Evolutionary conservation across 306 rosid genomes (phyloP).

Genomic region (Begonia fuchsioides): DNA sequence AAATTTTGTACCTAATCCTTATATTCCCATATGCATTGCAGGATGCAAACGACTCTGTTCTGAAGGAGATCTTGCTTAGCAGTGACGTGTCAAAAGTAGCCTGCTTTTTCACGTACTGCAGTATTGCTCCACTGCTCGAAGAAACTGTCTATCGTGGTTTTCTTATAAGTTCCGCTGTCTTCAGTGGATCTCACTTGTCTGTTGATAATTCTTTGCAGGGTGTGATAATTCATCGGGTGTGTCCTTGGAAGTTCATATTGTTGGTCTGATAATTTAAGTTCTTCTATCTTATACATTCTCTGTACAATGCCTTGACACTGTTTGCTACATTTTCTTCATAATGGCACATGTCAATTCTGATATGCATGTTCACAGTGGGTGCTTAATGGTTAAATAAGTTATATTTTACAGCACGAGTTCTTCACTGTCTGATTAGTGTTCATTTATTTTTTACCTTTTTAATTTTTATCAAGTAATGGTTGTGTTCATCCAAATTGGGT

Average conservation of each 20-base stretch:
- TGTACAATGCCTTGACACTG: conserved; percentile 62
- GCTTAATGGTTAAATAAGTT: no score
- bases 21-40: conserved; percentile 17
- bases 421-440: no score
- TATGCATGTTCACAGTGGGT: no score
- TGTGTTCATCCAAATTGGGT: no score
- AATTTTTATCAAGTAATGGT: no score
- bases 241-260: conserved; percentile 61
- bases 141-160: conserved; percentile 72
- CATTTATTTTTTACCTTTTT: no score
- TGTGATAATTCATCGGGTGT: conserved; percentile 60
- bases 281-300: conserved; percentile 54
- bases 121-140: conserved; percentile 57
- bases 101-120: conserved; percentile 42
- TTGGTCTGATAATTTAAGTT: conserved; percentile 60
- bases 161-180: conserved; percentile 44
- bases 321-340: conserved; percentile 28
- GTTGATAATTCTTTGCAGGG: conserved; percentile 50
- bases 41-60: conserved; percentile 40
- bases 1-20: no score
- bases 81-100: conserved; percentile 40
- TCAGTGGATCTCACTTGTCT: conserved; percentile 70
- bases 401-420: no score
- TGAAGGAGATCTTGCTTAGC: conserved; percentile 46
- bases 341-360: not conserved